Evolutionary conservation across 768 basidiomycete species (phyloP).

Genomic region (Kwoniella dejecticola): DNA sequence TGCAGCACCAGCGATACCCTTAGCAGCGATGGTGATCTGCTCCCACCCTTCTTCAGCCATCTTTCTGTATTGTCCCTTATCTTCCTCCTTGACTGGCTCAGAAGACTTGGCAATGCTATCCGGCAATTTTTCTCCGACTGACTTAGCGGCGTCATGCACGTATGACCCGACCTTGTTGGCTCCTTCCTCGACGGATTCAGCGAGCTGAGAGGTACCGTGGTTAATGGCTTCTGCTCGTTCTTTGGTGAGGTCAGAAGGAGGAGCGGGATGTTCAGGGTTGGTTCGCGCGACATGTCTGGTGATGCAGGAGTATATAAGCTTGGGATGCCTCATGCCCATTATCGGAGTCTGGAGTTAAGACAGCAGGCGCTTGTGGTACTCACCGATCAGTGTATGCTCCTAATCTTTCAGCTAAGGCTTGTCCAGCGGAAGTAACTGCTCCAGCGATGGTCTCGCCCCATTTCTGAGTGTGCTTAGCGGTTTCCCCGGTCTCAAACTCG

Average conservation of each 20-base stretch:
- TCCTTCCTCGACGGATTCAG: slow-evolving; percentile 30
- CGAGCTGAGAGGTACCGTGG: slow-evolving; percentile 24
- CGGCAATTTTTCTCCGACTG: slow-evolving; percentile 37
- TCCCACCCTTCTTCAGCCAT: slow-evolving; percentile 41
- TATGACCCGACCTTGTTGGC: slow-evolving; percentile 27
- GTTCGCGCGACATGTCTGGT: slow-evolving; percentile 35
- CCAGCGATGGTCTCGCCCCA: slow-evolving; percentile 49
- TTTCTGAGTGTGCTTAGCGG: slow-evolving; percentile 16
- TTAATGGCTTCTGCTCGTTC: slow-evolving; percentile 15
- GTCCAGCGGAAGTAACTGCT: slow-evolving; percentile 37
- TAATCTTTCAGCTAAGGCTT: slow-evolving; percentile 37
- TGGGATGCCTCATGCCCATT: no score
- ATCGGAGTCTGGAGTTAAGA: no score
- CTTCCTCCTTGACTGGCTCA: slow-evolving; percentile 31
- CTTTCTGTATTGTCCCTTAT: slow-evolving; percentile 38
- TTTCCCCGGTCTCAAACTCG: slow-evolving; percentile 44
- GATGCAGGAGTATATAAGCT: no score
- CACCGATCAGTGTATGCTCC: slow-evolving; percentile 39
- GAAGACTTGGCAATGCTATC: slow-evolving; percentile 25
- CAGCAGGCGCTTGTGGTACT: slow-evolving; percentile 6
- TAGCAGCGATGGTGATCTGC: slow-evolving; percentile 41
- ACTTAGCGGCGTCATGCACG: slow-evolving; percentile 45
- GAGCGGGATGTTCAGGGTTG: slow-evolving; percentile 35
- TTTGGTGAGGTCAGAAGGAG: slow-evolving; percentile 25
- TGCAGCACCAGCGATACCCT: slow-evolving; percentile 40